Base-by-base conservation (phyloP, 768 basidiomycete genomes). In the Kwoniella botswanensis region DNA sequence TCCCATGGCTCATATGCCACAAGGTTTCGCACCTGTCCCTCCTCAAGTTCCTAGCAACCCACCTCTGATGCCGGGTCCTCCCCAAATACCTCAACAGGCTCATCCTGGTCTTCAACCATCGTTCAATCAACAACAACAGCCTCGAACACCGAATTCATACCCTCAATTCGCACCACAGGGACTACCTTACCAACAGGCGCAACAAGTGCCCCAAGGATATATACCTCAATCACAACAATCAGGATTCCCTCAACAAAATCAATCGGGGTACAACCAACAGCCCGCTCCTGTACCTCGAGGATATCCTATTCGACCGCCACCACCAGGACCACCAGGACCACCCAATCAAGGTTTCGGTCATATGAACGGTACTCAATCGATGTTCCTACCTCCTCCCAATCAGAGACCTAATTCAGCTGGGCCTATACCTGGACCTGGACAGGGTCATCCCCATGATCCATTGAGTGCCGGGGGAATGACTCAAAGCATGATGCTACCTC, bases 401-500 rank as follows among this genome's bases (percentile, higher is more conserved):
- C 53, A 41, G 15, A n/a, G 67, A 70, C 52, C 68, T 24, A 42
- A 64, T 6, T 64, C 62, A 42, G 50, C 67, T 5, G 67, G 61
- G 17, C 66, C 46, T 52, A 46, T 24, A 18, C 52, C 61, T 9
- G 68, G 61, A 56, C 63, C 64, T 7, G 22, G 7, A 50, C 55
- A 35, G 35, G 35, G 42, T 15, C 26, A 54, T 41, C n/a, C 50
- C 15, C 24, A 35, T 18, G 77, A 77, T 60, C 75, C 79, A 24
- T 63, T 76, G 21, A 77, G 65, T 35, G 35, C 53, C 6, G 60
- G 53, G 24, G 57, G 57, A 5, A 72, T 81, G 78, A 69, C 75
- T 12, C 80, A 81, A 68, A 79, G 78, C 60, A 76, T 81, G 73
- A 68, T 76, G 42, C 53, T 79, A 17, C 80, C 80, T n/a, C 70